Base-by-base conservation (phyloP, 306 rosid genomes). In the Adenanthera pavonina region DNA sequence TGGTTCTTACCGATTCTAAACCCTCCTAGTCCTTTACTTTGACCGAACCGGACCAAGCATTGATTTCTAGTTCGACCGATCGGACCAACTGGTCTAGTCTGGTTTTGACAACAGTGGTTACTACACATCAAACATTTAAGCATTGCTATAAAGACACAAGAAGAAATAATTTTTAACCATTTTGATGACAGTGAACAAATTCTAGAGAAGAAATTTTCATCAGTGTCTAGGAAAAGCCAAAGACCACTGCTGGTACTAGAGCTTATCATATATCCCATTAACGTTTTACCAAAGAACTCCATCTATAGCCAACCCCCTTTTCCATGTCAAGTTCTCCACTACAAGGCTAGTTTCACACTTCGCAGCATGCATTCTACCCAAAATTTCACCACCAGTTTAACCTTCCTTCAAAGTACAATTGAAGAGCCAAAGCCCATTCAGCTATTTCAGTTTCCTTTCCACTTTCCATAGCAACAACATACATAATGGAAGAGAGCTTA, bases 351-450 rank as follows among this genome's bases (percentile, higher is more conserved):
- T 64, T 71, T 43, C 35, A 62, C 56, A 60, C 48, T 61, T 56
- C 44, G 59, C 48, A 52, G 48, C 30, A 9, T 40, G 35, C 69
- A 35, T 17, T 84, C 67, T 54, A 44, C 48, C 33, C 73, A 84
- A 48, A 78, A 69, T 68, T 79, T 20, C 69, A 69, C 66, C 17
- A 3, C 33, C 43, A 59, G 57, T 19, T 76, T 35, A 62, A 54
- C 34, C 79, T 62, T 25, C 30, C 30, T 25, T 25, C 30, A 25
- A 25, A 25, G 30, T 25, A 25, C 30, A 25, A 20, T 44, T 20
- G n/a, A 82, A 59, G 56, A 69, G 20, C 44, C 70, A 75, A 65
- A 81, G 73, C 34, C 77, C 69, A 80, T 53, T n/a, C 25, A 54
- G 59, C 49, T 43, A 81, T 77, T 72, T 48, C 14, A 53, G 38